These are phyloP conservation scores for Zizania latifolia DNA, from an alignment of 176 grass and related monocot species.

Conservation along the genomic window DNA sequence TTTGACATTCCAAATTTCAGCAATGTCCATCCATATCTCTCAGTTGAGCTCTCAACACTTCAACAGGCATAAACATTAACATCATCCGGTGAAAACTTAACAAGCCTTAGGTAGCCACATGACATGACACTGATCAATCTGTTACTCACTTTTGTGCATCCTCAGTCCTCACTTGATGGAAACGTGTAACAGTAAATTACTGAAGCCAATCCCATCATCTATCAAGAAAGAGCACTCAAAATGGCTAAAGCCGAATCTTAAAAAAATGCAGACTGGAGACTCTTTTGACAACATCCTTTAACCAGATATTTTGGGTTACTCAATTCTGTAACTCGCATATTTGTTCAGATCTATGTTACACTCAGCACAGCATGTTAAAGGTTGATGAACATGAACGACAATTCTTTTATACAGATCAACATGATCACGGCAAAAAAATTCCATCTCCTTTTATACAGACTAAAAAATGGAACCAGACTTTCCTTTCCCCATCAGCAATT, in stretches of 20 bases:
- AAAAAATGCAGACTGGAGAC: neutral
- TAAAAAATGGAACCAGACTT: conserved; percentile 49
- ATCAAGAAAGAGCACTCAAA: neutral
- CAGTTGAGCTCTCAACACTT: neutral
- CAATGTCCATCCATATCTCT: neutral
- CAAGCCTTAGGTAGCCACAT: too few relatives aligned
- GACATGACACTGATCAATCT: neutral
- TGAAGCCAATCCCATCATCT: neutral
- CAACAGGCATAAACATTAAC: too few relatives aligned
- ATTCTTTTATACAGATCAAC: neutral
- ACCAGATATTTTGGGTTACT: neutral
- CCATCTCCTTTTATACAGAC: neutral
- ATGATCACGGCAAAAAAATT: neutral
- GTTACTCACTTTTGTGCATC: neutral
- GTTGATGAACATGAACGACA: conserved; percentile 4
- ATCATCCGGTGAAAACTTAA: neutral
- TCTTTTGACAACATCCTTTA: neutral
- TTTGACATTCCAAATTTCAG: conserved; percentile 8
- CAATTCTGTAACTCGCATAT: neutral
- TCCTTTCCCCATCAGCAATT: conserved; percentile 54
- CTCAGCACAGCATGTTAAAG: conserved; percentile 21
- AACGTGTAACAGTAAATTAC: neutral
- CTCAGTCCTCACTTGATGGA: too few relatives aligned
- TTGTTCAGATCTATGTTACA: conserved; percentile 7
- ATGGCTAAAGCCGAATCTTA: neutral